phyloP scores from a whole-genome alignment of 805 yeast species.

The Saccharomycopsis babjevae region DNA sequence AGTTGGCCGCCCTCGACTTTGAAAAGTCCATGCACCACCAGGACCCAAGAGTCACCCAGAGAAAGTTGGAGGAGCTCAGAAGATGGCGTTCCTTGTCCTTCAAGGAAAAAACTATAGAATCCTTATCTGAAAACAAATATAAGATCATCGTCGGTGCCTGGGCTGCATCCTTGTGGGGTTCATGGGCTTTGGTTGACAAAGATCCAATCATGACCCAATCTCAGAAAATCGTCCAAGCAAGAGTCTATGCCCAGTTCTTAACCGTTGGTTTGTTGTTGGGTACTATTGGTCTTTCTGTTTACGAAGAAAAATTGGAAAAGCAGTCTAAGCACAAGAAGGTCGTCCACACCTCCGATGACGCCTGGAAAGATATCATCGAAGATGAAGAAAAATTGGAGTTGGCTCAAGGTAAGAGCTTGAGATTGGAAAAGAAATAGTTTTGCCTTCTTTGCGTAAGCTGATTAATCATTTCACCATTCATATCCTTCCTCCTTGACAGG shows the following conservation, averaged over 20 bases:
- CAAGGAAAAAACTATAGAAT: conserved; percentile 40
- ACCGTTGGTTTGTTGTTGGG: conserved; percentile 64
- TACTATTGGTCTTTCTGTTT: conserved; percentile 55
- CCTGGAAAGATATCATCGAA: conserved; percentile 40
- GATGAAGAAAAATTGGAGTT: conserved; percentile 29
- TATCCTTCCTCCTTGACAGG: background rate
- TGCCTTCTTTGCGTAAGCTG: background rate
- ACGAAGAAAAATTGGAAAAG: conserved; percentile 46
- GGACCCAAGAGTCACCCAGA: conserved; percentile 28
- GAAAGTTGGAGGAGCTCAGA: conserved; percentile 34
- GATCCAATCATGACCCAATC: conserved; percentile 67
- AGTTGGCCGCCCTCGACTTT: conserved; percentile 56
- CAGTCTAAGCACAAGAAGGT: conserved; percentile 15
- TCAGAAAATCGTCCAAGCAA: conserved; percentile 78
- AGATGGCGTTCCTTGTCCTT: conserved; percentile 43
- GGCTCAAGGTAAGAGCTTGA: conserved; percentile 10
- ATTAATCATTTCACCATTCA: background rate
- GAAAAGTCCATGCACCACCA: conserved; percentile 53
- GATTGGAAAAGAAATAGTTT: background rate
- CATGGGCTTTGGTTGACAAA: conserved; percentile 63
- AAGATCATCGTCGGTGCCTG: conserved; percentile 60
- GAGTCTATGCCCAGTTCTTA: conserved; percentile 83
- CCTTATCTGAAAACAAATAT: conserved; percentile 48
- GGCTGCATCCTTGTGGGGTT: conserved; percentile 74
- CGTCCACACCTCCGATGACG: conserved; percentile 29